Evolutionary conservation across 805 yeast species (phyloP), one percentile per base, ranked within the genome.

Genomic region (Nakazawaea laoshanensis): DNA sequence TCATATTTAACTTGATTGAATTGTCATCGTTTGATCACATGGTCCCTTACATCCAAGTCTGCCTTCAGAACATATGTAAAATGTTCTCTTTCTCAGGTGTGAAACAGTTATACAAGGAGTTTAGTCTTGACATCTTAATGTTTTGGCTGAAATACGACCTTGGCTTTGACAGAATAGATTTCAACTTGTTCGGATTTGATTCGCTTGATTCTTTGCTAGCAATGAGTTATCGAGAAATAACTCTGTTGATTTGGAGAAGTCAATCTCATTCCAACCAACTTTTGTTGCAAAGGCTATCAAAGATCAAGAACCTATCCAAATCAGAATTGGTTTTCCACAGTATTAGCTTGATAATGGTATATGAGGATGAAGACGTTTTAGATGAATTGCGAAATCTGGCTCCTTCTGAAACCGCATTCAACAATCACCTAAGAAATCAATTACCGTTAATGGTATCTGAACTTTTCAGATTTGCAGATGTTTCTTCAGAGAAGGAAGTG

Each of bases 1-100:
- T 61, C 4, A 33, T 67, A 7, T 61, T 60, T 43, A 66, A 61
- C 38, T 42, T 70, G 27, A 41, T 68, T 5, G 73, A 69, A 36
- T 52, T 60, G 23, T 51, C 66, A 0, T 46, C 48, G 13, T 58
- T 53, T 33, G 33, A 41, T 2, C 51, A 49, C 26, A 50, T 64
- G 25, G 33, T 37, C 15, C 45, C 53, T 0, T 66, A 60, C 39
- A 37, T 65, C 10, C 37, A 40, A 5, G 23, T 29, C 9, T 43
- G 64, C 3, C 32, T 68, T 4, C 19, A 19, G 1, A 31, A 32
- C 1, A 49, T 62, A 21, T 48, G 63, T 5, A 4, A 14, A 1
- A 17, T 20, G 4, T 40, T 48, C 24, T 38, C 40, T 0, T 27
- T 50, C 5, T 20, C 31, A 1, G 26, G 34, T 11, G 25, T 50